These are phyloP conservation scores for Aquilaria agallochum DNA, from an alignment of 441 rosid genomes.

Conservation along the genomic window DNA sequence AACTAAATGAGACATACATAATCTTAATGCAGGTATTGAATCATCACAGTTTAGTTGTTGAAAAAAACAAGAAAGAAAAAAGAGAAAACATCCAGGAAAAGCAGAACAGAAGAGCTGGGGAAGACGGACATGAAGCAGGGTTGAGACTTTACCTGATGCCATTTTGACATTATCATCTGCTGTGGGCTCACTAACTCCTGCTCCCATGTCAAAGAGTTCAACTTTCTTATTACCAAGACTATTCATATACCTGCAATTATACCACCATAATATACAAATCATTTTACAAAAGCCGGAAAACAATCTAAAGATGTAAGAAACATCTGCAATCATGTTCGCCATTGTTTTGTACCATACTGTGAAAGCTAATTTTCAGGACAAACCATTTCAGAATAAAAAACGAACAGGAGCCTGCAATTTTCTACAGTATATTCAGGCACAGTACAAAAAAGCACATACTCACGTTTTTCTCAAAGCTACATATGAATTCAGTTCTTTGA, in stretches of 20 bases:
- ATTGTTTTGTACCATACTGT: not conserved
- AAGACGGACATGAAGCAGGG: too few species aligned
- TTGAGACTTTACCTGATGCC: conserved; percentile 59
- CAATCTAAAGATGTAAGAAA: not conserved
- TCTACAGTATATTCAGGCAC: not conserved
- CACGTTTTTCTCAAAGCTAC: conserved; percentile 95
- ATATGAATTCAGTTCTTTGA: conserved; percentile 94
- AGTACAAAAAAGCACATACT: conserved; percentile 21
- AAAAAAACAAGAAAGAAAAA: too few species aligned
- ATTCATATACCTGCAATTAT: conserved; percentile 66
- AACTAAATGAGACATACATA: too few species aligned
- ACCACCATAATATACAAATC: conserved; percentile 2
- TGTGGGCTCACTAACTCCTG: conserved; percentile 86
- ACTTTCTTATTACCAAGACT: conserved; percentile 90
- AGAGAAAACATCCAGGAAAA: too few species aligned
- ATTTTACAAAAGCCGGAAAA: conserved; percentile 10
- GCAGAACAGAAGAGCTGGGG: too few species aligned
- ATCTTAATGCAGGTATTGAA: too few species aligned
- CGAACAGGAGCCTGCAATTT: not conserved
- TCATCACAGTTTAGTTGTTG: too few species aligned
- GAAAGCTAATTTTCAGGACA: conserved; percentile 8
- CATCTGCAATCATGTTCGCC: not conserved
- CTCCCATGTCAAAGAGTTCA: conserved; percentile 94
- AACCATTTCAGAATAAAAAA: not conserved
- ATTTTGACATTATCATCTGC: conserved; percentile 83